Evolutionary conservation across 2,329 filamentous ascomycete species (phyloP), one percentile per base, ranked within the genome.

Genomic region (Sclerotiophoma versabilis): DNA sequence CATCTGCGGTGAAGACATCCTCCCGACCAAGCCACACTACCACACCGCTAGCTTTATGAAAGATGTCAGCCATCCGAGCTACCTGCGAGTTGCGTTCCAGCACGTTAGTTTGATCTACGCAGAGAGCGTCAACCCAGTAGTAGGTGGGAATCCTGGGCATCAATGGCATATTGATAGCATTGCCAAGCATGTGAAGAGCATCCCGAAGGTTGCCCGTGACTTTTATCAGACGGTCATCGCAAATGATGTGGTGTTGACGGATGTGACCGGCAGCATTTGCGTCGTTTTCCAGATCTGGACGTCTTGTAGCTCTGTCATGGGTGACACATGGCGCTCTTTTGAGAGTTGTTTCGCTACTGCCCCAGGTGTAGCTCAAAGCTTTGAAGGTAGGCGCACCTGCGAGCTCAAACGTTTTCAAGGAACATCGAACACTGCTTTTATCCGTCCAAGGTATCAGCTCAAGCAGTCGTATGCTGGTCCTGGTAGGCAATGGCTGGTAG

Each of bases 1-100:
- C 63, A 52, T 72, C 67, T 17, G 53, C 32, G 1, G 64, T 66
- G 29, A 60, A 64, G 14, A 63, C 60, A 48, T 68, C 64, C 44
- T 70, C 67, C 23, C 67, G 63, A 22, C 69, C 71, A 10, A 74
- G 56, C 70, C 69, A 74, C 4, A 71, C 62, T 15, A 73, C 57
- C 14, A 70, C 65, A 22, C 60, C 59, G 15, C 61, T 37, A 9
- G 69, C 65, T 49, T 43, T 50, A 36, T 55, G 55, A 49, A 68
- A 72, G 22, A 72, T 69, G 11, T 64, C 56, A 2, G 62, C 67
- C 70, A 73, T 73, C 15, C 56, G 59, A 15, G 64, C 56, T 15
- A 73, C 68, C 34, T 72, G 68, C 6, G 39, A 37, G 33, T 66
- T 70, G 23, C 66, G 38, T 43, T 72, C 69, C 10, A 51, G 19